A percentile compares a stretch with the other conserved stretches of the same genome.
Conservation (phyloP, 371 early-diverging fungal genomes). For the Apophysomyces variabilis region DNA sequence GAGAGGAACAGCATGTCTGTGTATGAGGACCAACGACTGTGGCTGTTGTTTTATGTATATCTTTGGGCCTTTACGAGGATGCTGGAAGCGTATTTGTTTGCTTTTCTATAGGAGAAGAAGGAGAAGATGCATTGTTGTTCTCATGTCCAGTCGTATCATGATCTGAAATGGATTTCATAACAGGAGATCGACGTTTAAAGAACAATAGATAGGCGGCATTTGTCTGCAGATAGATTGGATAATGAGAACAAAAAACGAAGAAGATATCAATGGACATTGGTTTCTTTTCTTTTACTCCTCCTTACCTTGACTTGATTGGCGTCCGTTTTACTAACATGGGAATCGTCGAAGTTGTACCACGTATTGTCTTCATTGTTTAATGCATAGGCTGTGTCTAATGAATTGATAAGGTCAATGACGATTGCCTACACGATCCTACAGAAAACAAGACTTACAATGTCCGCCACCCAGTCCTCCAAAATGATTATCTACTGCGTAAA, state of each 20-base stretch:
- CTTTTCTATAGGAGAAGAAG: not conserved
- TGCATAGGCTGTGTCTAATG: slow-evolving; percentile 78
- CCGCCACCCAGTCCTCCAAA: slow-evolving; percentile 82
- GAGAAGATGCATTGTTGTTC: not conserved
- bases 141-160: not conserved
- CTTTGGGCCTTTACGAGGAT: not conserved
- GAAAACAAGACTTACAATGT: slow-evolving; percentile 3
- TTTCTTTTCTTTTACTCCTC: slow-evolving; percentile 7
- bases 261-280: not conserved
- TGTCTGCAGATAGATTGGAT: slow-evolving; percentile 34
- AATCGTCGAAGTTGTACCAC: slow-evolving; percentile 87
- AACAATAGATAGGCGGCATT: slow-evolving; percentile 82
- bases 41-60: not conserved
- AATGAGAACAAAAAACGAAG: not conserved
- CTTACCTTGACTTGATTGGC: slow-evolving; percentile 49
- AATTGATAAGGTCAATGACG: not conserved
- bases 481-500: slow-evolving; percentile 87
- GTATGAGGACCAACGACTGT: not conserved
- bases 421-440: not conserved
- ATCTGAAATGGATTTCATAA: not conserved
- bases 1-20: not conserved
- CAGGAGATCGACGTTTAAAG: slow-evolving; percentile 60
- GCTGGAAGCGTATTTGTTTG: not conserved
- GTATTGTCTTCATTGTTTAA: slow-evolving; percentile 59
- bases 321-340: slow-evolving; percentile 60